A percentile compares a stretch with the other conserved stretches of the same genome.
Conservation (phyloP, 139 green algal species). For the Penium margaritaceum region DNA sequence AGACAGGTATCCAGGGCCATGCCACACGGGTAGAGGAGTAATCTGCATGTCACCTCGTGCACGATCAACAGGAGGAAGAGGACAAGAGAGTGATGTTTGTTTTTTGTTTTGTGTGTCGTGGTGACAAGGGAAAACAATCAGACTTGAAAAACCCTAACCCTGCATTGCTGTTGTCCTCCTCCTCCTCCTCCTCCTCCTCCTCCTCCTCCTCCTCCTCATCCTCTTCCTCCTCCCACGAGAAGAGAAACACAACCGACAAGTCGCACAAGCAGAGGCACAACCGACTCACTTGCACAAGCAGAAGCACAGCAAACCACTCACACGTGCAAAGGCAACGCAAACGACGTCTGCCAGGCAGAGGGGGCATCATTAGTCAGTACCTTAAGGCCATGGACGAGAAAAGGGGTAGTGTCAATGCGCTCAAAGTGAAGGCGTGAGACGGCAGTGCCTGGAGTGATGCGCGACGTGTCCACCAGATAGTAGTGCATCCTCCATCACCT, state of each 20-base stretch:
- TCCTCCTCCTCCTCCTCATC: no score
- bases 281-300: neutral
- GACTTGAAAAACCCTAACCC: no score
- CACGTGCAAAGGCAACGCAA: neutral
- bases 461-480: slow-evolving; percentile 25
- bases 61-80: neutral
- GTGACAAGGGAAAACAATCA: no score
- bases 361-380: neutral
- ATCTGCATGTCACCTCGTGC: no score
- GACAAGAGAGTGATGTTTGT: neutral
- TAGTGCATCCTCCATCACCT: slow-evolving; percentile 45
- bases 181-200: no score
- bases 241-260: no score
- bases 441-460: slow-evolving; percentile 11
- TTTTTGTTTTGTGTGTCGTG: no score
- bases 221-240: no score
- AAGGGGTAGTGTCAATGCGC: slow-evolving; percentile 10
- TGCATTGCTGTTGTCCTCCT: no score
- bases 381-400: slow-evolving; percentile 15
- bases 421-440: slow-evolving; percentile 30
- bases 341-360: neutral
- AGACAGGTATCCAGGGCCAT: slow-evolving; percentile 24
- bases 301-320: neutral
- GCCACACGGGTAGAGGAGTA: slow-evolving; percentile 37
- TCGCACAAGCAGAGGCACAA: neutral